Evolutionary conservation across 257 asterid species (phyloP).

Genomic region (Salvia rosmarinus): DNA sequence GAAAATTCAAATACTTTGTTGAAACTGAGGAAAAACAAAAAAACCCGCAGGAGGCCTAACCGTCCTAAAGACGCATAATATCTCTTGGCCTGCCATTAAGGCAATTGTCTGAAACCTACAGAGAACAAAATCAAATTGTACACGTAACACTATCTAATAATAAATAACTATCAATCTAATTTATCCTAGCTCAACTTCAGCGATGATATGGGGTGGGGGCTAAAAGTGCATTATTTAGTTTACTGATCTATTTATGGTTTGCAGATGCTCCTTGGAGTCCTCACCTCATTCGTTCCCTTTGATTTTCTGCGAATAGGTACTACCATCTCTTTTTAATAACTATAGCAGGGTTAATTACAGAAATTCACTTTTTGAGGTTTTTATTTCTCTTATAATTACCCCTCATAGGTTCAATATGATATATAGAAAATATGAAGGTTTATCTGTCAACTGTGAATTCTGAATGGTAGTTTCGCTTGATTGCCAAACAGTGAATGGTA

Average conservation of each 20-base stretch:
- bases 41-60: neutral
- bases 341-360: neutral
- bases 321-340: neutral
- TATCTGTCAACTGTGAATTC: neutral
- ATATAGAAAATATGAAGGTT: neutral
- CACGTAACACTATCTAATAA: no score
- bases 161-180: no score
- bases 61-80: no score
- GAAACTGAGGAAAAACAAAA: neutral
- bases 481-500: neutral
- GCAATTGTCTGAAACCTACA: no score
- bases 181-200: no score
- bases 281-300: constrained; percentile 65
- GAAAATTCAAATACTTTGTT: neutral
- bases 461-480: neutral
- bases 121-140: no score
- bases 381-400: neutral
- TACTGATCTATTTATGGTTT: constrained; percentile 35
- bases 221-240: constrained; percentile 1
- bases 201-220: neutral
- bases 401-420: neutral
- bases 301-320: constrained; percentile 75
- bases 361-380: neutral
- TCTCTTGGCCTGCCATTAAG: no score
- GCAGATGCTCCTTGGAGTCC: constrained; percentile 69